Conservation (phyloP, 2,329 filamentous ascomycete species). For the Ceratocystis huliohia region DNA sequence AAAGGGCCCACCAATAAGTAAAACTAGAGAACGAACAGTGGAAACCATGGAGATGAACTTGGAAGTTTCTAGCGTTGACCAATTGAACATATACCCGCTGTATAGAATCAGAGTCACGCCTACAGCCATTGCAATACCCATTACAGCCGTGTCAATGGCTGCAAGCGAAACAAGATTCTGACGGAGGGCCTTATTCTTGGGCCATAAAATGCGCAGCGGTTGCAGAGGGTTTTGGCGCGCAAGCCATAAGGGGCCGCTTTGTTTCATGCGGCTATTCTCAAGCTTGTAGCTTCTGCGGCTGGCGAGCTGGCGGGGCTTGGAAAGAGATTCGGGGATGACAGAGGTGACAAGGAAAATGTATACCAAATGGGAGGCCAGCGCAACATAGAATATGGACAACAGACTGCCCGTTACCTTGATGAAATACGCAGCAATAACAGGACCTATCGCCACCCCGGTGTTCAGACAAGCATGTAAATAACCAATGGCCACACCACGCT, state of each 20-base stretch:
- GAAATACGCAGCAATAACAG: constrained; percentile 66
- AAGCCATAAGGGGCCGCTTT: constrained; percentile 25
- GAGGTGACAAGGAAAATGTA: constrained; percentile 63
- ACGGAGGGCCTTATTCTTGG: constrained; percentile 44
- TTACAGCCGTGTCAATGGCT: constrained; percentile 65
- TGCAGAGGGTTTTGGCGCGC: constrained; percentile 53
- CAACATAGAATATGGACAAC: constrained; percentile 73
- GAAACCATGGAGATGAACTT: constrained; percentile 73
- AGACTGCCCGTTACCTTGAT: constrained; percentile 64
- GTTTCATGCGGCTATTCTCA: constrained; percentile 28
- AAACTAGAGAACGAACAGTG: constrained; percentile 57
- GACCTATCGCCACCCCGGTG: constrained; percentile 75
- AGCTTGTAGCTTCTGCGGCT: constrained; percentile 56
- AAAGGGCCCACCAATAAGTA: constrained; percentile 62
- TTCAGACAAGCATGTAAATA: constrained; percentile 86
- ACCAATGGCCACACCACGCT: constrained; percentile 70
- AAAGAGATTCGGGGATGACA: constrained; percentile 73
- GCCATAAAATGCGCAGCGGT: constrained; percentile 49
- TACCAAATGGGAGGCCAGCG: constrained; percentile 55
- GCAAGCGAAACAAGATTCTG: constrained; percentile 75
- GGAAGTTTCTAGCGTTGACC: constrained; percentile 70
- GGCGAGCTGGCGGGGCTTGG: constrained; percentile 53
- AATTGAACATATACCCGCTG: constrained; percentile 64
- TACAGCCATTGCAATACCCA: constrained; percentile 66
- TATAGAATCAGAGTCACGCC: constrained; percentile 78